Conservation (phyloP, 106 monocot genomes). For the Phalaenopsis aphrodite region DNA sequence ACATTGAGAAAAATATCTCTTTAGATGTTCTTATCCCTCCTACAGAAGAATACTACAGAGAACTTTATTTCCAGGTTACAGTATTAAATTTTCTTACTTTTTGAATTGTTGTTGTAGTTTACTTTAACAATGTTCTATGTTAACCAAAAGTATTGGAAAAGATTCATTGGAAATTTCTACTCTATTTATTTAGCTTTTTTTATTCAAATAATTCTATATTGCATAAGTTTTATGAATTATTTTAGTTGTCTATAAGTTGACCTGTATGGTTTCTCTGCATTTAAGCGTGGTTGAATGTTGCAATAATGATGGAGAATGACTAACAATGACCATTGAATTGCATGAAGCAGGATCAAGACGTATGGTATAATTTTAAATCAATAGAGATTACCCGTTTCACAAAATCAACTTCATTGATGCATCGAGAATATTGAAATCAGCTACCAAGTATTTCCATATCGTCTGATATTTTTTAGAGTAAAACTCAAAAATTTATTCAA, state of each 20-base stretch:
- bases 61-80: conserved; percentile 72
- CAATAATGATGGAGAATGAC: too few species aligned
- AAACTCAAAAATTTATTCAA: too few species aligned
- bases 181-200: background rate
- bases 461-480: too few species aligned
- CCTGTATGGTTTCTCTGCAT: too few species aligned
- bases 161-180: background rate
- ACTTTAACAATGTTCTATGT: background rate
- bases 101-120: background rate
- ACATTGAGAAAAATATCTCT: conserved; percentile 52
- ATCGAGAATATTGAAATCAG: too few species aligned
- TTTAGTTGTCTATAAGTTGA: background rate
- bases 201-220: background rate
- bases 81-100: background rate
- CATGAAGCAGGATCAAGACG: too few species aligned
- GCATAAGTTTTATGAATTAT: background rate
- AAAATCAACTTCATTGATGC: too few species aligned
- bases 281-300: too few species aligned
- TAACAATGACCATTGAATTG: too few species aligned
- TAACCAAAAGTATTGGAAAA: background rate
- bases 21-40: conserved; percentile 90
- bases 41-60: conserved; percentile 56
- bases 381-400: too few species aligned
- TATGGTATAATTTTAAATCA: too few species aligned
- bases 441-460: too few species aligned